Evolutionary conservation across 2,329 filamentous ascomycete genomes (phyloP).

Genomic region (Clathrospora elynae): DNA sequence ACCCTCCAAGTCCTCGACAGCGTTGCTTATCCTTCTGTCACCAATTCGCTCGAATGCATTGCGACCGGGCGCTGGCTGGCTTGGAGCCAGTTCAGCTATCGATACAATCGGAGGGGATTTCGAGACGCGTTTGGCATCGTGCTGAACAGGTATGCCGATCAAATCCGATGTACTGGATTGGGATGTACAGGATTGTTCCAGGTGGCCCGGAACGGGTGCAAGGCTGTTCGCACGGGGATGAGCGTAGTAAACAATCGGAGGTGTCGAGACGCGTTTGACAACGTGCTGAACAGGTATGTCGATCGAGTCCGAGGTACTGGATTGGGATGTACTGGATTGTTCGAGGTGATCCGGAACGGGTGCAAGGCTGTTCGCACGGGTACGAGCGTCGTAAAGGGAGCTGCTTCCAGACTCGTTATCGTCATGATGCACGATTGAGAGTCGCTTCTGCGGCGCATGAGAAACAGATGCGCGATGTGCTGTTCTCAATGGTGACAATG

Average conservation of each 20-base stretch:
- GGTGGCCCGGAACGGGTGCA: slow-evolving; percentile 31
- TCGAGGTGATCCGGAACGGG: slow-evolving; percentile 34
- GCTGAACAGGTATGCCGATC: slow-evolving; percentile 8
- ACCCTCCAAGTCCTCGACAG: slow-evolving; percentile 50
- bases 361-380: slow-evolving; percentile 26
- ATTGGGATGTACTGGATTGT: slow-evolving; percentile 18
- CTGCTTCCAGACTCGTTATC: slow-evolving; percentile 11
- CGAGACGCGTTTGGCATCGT: slow-evolving; percentile 3
- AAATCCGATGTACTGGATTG: slow-evolving; percentile 24
- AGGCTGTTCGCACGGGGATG: slow-evolving; percentile 25
- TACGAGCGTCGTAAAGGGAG: slow-evolving; percentile 7
- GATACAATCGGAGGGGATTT: slow-evolving; percentile 23
- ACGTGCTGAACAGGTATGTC: slow-evolving; percentile 12
- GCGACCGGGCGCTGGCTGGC: slow-evolving; percentile 25
- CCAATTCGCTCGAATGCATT: slow-evolving; percentile 27
- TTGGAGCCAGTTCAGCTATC: slow-evolving; percentile 28
- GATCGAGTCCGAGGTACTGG: slow-evolving; percentile 24
- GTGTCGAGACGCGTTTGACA: slow-evolving; percentile 6
- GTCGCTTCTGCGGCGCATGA: slow-evolving; percentile 20
- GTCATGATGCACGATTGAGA: slow-evolving; percentile 17
- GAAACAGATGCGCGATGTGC: slow-evolving; percentile 8
- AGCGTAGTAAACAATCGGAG: slow-evolving; percentile 14
- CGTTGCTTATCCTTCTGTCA: slow-evolving; percentile 31
- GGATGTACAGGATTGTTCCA: slow-evolving; percentile 24
- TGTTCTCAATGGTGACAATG: slow-evolving; percentile 4